phyloP scores from a whole-genome alignment of 2,329 filamentous ascomycete genomes.

The Metarhizium robertsii region DNA sequence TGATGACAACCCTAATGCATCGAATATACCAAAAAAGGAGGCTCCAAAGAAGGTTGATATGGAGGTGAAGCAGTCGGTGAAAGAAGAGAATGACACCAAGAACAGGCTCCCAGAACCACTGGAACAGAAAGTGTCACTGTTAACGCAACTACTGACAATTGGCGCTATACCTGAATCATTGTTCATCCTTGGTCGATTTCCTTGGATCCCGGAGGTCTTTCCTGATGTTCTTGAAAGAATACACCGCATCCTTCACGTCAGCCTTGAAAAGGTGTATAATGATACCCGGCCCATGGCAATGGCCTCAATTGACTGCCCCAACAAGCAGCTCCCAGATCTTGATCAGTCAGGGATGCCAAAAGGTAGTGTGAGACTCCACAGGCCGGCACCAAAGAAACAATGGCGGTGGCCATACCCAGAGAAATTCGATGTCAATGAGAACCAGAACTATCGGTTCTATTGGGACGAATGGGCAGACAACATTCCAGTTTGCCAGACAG shows the following conservation, averaged over 20 bases:
- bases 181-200: constrained; percentile 84
- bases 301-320: constrained; percentile 24
- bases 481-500: constrained; percentile 78
- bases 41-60: constrained; percentile 39
- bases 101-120: constrained; percentile 57
- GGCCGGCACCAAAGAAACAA: constrained; percentile 53
- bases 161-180: constrained; percentile 88
- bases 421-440: constrained; percentile 63
- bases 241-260: constrained; percentile 77
- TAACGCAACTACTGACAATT: constrained; percentile 80
- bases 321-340: constrained; percentile 35
- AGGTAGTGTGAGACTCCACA: constrained; percentile 54
- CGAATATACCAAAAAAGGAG: constrained; percentile 39
- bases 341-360: constrained; percentile 63
- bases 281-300: constrained; percentile 31
- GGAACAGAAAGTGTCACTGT: constrained; percentile 79
- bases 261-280: constrained; percentile 62
- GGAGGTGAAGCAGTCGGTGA: constrained; percentile 36
- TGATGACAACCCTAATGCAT: constrained; percentile 58
- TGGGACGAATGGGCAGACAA: constrained; percentile 97
- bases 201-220: constrained; percentile 82
- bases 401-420: constrained; percentile 82
- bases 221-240: constrained; percentile 72
- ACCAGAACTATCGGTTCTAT: constrained; percentile 82
- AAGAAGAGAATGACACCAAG: constrained; percentile 37